Evolutionary conservation across 2,329 filamentous ascomycete species (phyloP), one percentile per base, ranked within the genome.

Genomic region (Colletotrichum horii): DNA sequence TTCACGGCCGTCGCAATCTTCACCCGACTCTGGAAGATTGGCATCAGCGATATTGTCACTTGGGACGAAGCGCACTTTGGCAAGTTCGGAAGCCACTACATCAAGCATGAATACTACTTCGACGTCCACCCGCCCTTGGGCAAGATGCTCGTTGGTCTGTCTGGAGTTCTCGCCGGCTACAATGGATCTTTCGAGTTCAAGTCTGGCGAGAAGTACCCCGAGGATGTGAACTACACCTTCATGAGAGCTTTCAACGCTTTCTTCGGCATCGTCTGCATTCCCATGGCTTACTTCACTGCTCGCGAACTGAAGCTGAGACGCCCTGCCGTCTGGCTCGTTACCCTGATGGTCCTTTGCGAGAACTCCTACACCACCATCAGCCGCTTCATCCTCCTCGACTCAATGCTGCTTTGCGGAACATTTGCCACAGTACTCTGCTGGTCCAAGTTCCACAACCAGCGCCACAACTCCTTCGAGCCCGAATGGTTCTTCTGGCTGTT

Each of bases 171-270:
- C 77, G 97, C 96, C 79, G 96, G 96, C 79, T 99, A 99, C 89
- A 99, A 99, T 88, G 97, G 97, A 74, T 97, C 96, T 6, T 99
- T 99, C 86, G 97, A 99, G 83, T 99, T 99, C 91, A 99, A 99
- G 87, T 98, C 96, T 70, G 97, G 97, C 83, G 97, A 98, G 83
- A 96, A 92, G 70, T 99, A 99, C 84, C 97, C 97, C 14, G 92
- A 93, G 79, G 95, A 98, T 82, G 90, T 99, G 83, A 94, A 99
- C 89, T 99, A 98, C 85, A 97, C 96, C 80, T 98, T 98, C 83
- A 99, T 99, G 97, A 95, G 97, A 80, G 91, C 96, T 77, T 99
- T 99, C 91, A 99, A 98, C 84, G 94, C 96, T 78, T 92, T 95
- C 78, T 99, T 98, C 84, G 97, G 97, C 76, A 96, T 96, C 77